Evolutionary conservation across 805 yeast genomes (phyloP).

Genomic region (Ogataea haglerorum): DNA sequence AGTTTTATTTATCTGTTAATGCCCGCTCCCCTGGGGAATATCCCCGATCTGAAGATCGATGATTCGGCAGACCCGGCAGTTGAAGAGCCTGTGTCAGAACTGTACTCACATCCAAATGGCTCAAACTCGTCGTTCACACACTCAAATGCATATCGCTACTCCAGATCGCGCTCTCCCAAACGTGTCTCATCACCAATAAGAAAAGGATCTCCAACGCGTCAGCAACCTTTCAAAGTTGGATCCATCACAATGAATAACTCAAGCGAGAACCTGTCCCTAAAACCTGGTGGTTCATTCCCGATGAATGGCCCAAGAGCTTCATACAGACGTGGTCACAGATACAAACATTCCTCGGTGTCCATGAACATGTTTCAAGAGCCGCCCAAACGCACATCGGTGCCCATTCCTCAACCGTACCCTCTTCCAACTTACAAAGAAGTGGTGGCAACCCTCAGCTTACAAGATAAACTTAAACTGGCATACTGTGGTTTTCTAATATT

Average conservation of each 20-base stretch:
- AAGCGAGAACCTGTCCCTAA: slow-evolving; percentile 16
- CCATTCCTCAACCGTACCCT: slow-evolving; percentile 62
- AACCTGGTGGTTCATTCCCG: slow-evolving; percentile 8
- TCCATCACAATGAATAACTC: slow-evolving; percentile 39
- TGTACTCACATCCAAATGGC: slow-evolving; percentile 17
- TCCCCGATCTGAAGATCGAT: slow-evolving; percentile 4
- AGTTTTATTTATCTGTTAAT: background rate
- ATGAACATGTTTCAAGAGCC: slow-evolving; percentile 96
- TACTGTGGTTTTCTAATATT: slow-evolving; percentile 60
- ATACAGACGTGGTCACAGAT: slow-evolving; percentile 89
- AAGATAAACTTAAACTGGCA: slow-evolving; percentile 54
- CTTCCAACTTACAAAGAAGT: slow-evolving; percentile 71
- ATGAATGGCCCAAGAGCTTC: slow-evolving; percentile 44
- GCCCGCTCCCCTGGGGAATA: slow-evolving; percentile 3
- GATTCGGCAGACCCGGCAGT: background rate
- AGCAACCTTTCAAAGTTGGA: slow-evolving; percentile 63
- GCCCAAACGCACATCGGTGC: slow-evolving; percentile 60
- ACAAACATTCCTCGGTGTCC: slow-evolving; percentile 93
- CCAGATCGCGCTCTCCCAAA: slow-evolving; percentile 25
- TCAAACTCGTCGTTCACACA: slow-evolving; percentile 21
- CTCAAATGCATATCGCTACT: slow-evolving; percentile 7
- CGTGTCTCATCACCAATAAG: slow-evolving; percentile 26
- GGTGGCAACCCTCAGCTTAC: slow-evolving; percentile 50
- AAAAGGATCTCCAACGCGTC: slow-evolving; percentile 33
- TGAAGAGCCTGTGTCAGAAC: slow-evolving; percentile 2